Evolutionary conservation across 352 stramenopile genomes (phyloP).

Genomic region (Phytophthora ramorum): DNA sequence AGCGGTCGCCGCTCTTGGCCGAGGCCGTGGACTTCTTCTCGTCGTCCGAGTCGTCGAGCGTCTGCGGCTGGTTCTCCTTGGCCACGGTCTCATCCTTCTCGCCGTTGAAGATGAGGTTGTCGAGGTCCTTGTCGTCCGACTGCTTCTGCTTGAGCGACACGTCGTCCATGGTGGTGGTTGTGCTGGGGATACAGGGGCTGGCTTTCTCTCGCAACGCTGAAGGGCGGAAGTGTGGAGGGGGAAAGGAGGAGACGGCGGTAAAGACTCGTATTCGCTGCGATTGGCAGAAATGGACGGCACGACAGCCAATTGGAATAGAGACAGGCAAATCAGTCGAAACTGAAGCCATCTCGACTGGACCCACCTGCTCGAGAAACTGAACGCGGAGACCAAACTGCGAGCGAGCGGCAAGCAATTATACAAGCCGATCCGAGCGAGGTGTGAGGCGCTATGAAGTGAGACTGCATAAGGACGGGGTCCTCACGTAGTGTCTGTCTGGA

Average conservation of each 20-base stretch:
- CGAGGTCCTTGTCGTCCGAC: conserved; percentile 75
- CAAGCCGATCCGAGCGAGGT: too few relatives aligned
- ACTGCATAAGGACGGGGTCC: too few relatives aligned
- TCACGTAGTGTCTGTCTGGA: too few relatives aligned
- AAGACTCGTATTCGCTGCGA: conserved; percentile 5
- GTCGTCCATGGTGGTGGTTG: conserved; percentile 48
- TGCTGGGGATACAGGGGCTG: neutral
- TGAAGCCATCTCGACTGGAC: conserved; percentile 16
- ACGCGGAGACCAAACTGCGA: too few relatives aligned
- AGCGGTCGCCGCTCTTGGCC: conserved; percentile 57
- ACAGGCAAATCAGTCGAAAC: conserved; percentile 23
- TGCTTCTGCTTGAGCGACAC: conserved; percentile 67
- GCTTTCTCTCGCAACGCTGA: conserved; percentile 17
- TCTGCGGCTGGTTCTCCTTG: conserved; percentile 41
- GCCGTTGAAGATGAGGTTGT: conserved; percentile 88
- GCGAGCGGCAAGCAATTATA: too few relatives aligned
- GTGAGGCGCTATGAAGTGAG: neutral
- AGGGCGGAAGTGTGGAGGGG: conserved; percentile 27
- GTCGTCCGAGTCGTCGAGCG: conserved; percentile 49
- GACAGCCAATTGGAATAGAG: conserved; percentile 13
- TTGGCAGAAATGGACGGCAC: conserved; percentile 29
- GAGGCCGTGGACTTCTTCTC: conserved; percentile 48
- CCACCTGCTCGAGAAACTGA: neutral
- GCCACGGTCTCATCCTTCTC: conserved; percentile 52
- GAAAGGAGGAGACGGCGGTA: conserved; percentile 15